Evolutionary conservation across 1,284 basidiomycete genomes (phyloP), one percentile per base, ranked within the genome.

Genomic region (Naganishia liquefaciens): DNA sequence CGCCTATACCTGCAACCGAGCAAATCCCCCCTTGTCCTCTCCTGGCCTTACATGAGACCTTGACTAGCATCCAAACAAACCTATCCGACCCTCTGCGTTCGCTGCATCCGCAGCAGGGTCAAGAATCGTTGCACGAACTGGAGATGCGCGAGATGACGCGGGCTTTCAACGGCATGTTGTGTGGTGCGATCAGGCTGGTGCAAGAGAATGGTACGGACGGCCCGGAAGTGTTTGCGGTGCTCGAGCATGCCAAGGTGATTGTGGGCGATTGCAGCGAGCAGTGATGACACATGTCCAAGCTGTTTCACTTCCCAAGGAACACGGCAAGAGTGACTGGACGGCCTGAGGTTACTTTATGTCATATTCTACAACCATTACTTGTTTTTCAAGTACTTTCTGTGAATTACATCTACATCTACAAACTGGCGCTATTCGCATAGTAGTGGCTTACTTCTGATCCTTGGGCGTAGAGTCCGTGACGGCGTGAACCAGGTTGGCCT

Each of bases 401-500:
- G 3, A 7, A 6, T 19, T 23, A 53, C 40, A 55, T 55, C 19
- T 17, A 11, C 30, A 11, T 19, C 5, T 3, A 40, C 46, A 21
- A 33, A 51, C 15, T 47, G 28, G 21, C 28, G n/a, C 2, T 19
- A 46, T 19, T 6, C 23, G n/a, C n/a, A n/a, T n/a, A n/a, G n/a
- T n/a, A n/a, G n/a, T n/a, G n/a, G n/a, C n/a, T 42, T 68, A 61
- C 70, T 75, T 50, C 68, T 74, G 73, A 49, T 75, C 74, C 23
- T 66, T 58, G 27, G 74, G 73, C n/a, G 66, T 71, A 23, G 72
- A 70, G 54, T 72, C 69, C 10, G 70, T 69, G 27, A 68, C 68
- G 21, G 67, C 63, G 49, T 72, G 67, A 52, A 75, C 69, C 17
- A 68, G 40, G 47, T 69, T 62, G n/a, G 74, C 74, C 13, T 69